Conservation (phyloP, 2,329 filamentous ascomycete genomes). For the Endoconidiophora laricicola region DNA sequence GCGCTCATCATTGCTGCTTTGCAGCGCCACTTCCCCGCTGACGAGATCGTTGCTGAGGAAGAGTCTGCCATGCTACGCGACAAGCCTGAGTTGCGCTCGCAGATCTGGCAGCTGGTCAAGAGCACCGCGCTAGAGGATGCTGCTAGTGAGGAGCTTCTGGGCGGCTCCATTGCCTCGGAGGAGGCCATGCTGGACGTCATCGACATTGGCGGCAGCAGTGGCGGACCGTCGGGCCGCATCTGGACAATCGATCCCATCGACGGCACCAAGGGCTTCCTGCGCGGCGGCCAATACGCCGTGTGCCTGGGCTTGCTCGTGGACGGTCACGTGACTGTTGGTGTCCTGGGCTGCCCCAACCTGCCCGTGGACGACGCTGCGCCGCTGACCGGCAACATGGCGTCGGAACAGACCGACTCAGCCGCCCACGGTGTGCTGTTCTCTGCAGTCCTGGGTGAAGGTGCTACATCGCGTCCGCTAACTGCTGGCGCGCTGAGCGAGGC, state of each 20-base stretch:
- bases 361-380: constrained; percentile 62
- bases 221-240: constrained; percentile 60
- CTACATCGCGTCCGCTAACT: constrained; percentile 58
- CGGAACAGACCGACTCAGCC: constrained; percentile 56
- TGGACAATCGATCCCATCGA: constrained; percentile 98
- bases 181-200: constrained; percentile 52
- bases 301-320: constrained; percentile 85
- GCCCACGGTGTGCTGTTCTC: constrained; percentile 72
- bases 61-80: constrained; percentile 67
- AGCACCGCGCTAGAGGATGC: constrained; percentile 41
- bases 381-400: constrained; percentile 39
- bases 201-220: constrained; percentile 51
- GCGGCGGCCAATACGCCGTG: constrained; percentile 93
- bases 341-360: constrained; percentile 88
- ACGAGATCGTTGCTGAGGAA: constrained; percentile 90
- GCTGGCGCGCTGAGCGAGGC: constrained; percentile 34
- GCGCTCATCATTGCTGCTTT: constrained; percentile 88
- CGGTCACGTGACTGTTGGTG: constrained; percentile 83
- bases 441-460: constrained; percentile 63
- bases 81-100: constrained; percentile 46
- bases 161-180: constrained; percentile 52
- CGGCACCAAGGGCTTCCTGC: constrained; percentile 90
- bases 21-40: constrained; percentile 72
- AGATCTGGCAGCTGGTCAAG: constrained; percentile 71
- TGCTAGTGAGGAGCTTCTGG: constrained; percentile 41